Evolutionary conservation across 2,329 filamentous ascomycete species (phyloP).

Genomic region (Ceratocystis destructans): DNA sequence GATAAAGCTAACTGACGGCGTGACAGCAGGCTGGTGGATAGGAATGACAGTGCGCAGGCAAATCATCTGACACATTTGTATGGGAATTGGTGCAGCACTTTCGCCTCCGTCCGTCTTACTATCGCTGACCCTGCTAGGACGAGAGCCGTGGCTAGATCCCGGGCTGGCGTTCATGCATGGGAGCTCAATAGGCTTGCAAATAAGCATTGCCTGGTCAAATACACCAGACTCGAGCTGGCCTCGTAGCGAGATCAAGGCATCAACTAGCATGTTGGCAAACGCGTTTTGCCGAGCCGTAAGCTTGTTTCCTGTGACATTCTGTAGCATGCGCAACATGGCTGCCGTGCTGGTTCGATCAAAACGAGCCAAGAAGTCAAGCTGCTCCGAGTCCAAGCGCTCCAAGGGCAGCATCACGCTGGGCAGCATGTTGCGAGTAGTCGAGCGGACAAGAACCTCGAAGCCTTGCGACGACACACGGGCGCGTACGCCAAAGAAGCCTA

Average conservation of each 20-base stretch:
- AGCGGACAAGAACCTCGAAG: conserved; percentile 50
- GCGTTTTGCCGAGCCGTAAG: conserved; percentile 30
- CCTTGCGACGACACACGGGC: conserved; percentile 38
- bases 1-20: conserved; percentile 42
- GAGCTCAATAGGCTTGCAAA: conserved; percentile 31
- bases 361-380: conserved; percentile 40
- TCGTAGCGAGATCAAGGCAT: conserved; percentile 30
- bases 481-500: conserved; percentile 45
- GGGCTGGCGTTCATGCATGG: conserved; percentile 26
- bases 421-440: conserved; percentile 42
- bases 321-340: conserved; percentile 29
- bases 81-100: not conserved
- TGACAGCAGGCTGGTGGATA: conserved; percentile 37
- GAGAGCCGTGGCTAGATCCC: not conserved
- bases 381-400: conserved; percentile 39
- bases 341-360: conserved; percentile 34
- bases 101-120: not conserved
- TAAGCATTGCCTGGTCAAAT: conserved; percentile 35
- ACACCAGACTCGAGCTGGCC: conserved; percentile 32
- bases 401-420: conserved; percentile 44
- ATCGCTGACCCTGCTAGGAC: not conserved
- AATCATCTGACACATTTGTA: conserved; percentile 28
- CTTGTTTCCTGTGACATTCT: conserved; percentile 25
- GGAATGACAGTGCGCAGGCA: conserved; percentile 49
- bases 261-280: conserved; percentile 34